A percentile compares a stretch with the other conserved stretches of the same genome.
Evolutionary conservation across 73 alveolate genomes (phyloP).

Genomic region (Symbiodinium pilosum): DNA sequence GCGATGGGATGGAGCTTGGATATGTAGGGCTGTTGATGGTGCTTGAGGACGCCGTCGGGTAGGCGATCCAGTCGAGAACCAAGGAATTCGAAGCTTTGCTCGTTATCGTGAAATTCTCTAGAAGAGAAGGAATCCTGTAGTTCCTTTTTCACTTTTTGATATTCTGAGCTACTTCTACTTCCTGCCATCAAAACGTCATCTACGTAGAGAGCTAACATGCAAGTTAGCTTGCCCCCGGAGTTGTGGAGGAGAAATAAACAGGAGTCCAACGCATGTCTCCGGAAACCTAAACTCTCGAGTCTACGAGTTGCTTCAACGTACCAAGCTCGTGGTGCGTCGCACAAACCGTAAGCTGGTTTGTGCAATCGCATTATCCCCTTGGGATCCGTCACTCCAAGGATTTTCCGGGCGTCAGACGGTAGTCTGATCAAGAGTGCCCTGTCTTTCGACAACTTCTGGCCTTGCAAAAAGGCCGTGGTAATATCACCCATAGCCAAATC

Average conservation of each 20-base stretch:
- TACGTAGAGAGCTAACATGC: not conserved
- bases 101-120: not conserved
- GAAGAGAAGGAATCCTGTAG: not conserved
- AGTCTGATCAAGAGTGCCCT: not conserved
- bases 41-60: not conserved
- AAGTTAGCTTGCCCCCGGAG: not conserved
- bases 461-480: not conserved
- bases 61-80: not conserved
- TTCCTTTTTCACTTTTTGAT: no score
- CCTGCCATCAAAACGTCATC: not conserved
- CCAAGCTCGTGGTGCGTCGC: not conserved
- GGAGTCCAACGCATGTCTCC: not conserved
- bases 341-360: not conserved
- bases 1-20: not conserved
- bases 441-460: not conserved
- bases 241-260: not conserved
- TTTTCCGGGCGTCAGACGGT: not conserved
- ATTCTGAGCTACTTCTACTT: no score
- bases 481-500: not conserved
- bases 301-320: not conserved
- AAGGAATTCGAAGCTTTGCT: not conserved
- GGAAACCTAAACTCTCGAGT: not conserved
- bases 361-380: not conserved
- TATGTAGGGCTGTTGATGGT: not conserved
- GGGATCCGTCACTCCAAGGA: not conserved